Evolutionary conservation across 257 asterid species (phyloP).

Genomic region (Buddleja alternifolia): DNA sequence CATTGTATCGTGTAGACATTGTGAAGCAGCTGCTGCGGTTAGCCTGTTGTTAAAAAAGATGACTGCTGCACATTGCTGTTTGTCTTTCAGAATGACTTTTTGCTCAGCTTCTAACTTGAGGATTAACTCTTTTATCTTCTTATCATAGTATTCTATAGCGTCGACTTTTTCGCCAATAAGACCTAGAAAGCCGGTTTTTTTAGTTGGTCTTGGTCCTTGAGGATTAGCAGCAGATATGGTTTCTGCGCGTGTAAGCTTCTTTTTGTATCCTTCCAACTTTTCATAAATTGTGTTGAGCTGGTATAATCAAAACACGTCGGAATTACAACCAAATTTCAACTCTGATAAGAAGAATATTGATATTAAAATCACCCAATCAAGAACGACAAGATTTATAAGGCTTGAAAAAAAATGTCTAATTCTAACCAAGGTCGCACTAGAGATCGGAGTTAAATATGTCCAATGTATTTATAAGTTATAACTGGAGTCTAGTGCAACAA

Average conservation of each 20-base stretch:
- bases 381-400: too few relatives aligned
- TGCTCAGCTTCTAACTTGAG: slow-evolving; percentile 72
- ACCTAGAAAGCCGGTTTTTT: slow-evolving; percentile 77
- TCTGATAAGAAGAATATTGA: neutral
- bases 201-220: slow-evolving; percentile 68
- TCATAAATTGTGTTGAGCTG: slow-evolving; percentile 75
- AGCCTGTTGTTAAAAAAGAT: slow-evolving; percentile 75
- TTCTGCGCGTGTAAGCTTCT: slow-evolving; percentile 85
- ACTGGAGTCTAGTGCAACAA: too few relatives aligned
- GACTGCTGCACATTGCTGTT: slow-evolving; percentile 73
- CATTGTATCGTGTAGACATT: slow-evolving; percentile 74
- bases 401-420: too few relatives aligned
- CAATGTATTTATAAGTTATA: too few relatives aligned
- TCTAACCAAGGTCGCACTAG: too few relatives aligned
- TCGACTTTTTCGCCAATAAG: slow-evolving; percentile 79
- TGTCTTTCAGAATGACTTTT: slow-evolving; percentile 73
- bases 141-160: slow-evolving; percentile 71
- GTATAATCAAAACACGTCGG: neutral
- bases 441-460: too few relatives aligned
- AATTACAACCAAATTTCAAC: neutral
- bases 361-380: too few relatives aligned
- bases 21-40: slow-evolving; percentile 86
- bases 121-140: slow-evolving; percentile 61
- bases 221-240: slow-evolving; percentile 62
- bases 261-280: slow-evolving; percentile 72